These are phyloP conservation scores for Mycena belliarum DNA, from an alignment of 768 basidiomycete species.

Conservation along the genomic window DNA sequence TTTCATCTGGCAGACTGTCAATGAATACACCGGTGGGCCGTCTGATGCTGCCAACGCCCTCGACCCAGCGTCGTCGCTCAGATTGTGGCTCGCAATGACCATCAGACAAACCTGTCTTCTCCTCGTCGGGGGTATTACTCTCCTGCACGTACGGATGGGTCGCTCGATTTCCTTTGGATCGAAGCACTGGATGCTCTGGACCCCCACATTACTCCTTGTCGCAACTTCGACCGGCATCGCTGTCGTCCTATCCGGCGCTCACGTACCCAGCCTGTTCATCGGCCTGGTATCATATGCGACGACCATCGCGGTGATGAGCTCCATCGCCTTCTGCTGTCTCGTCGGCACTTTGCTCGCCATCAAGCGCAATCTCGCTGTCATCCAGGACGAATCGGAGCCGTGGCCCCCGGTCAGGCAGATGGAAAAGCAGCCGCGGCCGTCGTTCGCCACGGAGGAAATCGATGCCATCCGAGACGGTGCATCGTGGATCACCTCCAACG, in stretches of 20 bases:
- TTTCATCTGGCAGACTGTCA: conserved; percentile 68
- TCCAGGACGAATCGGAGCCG: conserved; percentile 50
- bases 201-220: conserved; percentile 57
- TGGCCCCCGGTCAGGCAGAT: conserved; percentile 62
- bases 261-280: conserved; percentile 54
- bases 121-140: conserved; percentile 57
- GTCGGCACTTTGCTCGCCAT: conserved; percentile 64
- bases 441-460: conserved; percentile 71
- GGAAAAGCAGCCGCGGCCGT: conserved; percentile 58
- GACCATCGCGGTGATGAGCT: conserved; percentile 52
- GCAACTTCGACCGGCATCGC: conserved; percentile 60
- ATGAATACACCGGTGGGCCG: conserved; percentile 50
- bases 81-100: conserved; percentile 72
- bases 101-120: conserved; percentile 70
- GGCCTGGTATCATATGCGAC: conserved; percentile 63
- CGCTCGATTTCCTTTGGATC: conserved; percentile 67
- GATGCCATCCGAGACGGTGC: conserved; percentile 73
- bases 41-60: conserved; percentile 43
- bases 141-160: conserved; percentile 71
- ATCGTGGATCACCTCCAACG: conserved; percentile 78
- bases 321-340: conserved; percentile 56
- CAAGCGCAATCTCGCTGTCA: conserved; percentile 57
- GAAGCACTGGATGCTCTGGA: conserved; percentile 77
- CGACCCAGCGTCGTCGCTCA: conserved; percentile 54
- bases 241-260: conserved; percentile 56